Conservation (phyloP, 495 filamentous ascomycete genomes). For the Sporormia fimetaria region DNA sequence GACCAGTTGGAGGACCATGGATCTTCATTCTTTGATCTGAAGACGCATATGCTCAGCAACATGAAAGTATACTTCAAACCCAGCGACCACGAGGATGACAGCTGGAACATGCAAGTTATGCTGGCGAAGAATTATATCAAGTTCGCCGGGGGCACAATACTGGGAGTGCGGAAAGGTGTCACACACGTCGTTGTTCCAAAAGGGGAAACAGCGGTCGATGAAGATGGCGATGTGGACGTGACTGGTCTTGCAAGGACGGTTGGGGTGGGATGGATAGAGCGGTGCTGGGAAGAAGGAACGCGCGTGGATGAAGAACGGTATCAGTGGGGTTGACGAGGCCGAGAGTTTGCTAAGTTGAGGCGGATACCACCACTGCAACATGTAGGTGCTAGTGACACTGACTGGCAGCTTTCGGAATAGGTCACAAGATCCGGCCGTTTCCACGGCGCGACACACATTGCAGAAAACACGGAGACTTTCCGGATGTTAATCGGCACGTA, state of each 20-base stretch:
- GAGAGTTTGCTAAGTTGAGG: too few relatives aligned
- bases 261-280: conserved; percentile 57
- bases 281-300: conserved; percentile 70
- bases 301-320: conserved; percentile 57
- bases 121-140: conserved; percentile 15
- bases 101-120: conserved; percentile 1
- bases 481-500: too few relatives aligned
- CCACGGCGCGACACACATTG: too few relatives aligned
- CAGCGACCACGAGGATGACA: neutral
- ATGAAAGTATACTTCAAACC: conserved; percentile 45
- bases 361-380: too few relatives aligned
- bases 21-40: conserved; percentile 39
- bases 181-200: conserved; percentile 56
- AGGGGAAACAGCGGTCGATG: conserved; percentile 34
- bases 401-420: too few relatives aligned
- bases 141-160: conserved; percentile 24
- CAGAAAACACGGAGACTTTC: too few relatives aligned
- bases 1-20: conserved; percentile 47
- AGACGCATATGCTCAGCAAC: conserved; percentile 57
- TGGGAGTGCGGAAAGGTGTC: conserved; percentile 38
- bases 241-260: conserved; percentile 44
- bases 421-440: too few relatives aligned
- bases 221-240: conserved; percentile 31
- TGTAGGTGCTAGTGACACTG: too few relatives aligned
- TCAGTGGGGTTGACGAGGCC: conserved; percentile 19